Evolutionary conservation across 2,329 filamentous ascomycete species (phyloP).

Genomic region (Cyclaneusma minus): DNA sequence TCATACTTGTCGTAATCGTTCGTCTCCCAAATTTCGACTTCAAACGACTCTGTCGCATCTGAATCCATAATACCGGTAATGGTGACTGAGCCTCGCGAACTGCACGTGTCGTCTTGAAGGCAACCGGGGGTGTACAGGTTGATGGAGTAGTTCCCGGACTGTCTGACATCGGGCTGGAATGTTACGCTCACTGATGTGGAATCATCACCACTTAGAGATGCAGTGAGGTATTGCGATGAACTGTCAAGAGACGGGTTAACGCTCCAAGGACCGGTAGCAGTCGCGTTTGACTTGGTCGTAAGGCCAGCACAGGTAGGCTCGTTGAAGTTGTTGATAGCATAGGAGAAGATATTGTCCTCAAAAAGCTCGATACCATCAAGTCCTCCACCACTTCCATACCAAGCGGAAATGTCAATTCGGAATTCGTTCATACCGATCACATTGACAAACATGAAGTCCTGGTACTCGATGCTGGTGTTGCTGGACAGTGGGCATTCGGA

Average conservation of each 20-base stretch:
- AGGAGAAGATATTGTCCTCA: slow-evolving; percentile 70
- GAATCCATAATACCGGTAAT: slow-evolving; percentile 58
- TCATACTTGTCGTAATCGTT: slow-evolving; percentile 98
- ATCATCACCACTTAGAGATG: slow-evolving; percentile 38
- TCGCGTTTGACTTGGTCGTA: slow-evolving; percentile 48
- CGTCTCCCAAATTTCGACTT: slow-evolving; percentile 64
- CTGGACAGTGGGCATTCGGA: slow-evolving; percentile 71
- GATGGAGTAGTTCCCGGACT: slow-evolving; percentile 84
- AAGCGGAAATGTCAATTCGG: slow-evolving; percentile 70
- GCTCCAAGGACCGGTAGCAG: slow-evolving; percentile 59
- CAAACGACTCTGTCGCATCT: slow-evolving; percentile 27
- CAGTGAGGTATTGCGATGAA: slow-evolving; percentile 62
- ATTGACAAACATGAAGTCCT: slow-evolving; percentile 90
- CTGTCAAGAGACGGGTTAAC: slow-evolving; percentile 52
- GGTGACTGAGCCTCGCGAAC: slow-evolving; percentile 63
- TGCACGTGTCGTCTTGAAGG: slow-evolving; percentile 61
- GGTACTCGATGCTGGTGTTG: slow-evolving; percentile 48
- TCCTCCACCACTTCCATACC: slow-evolving; percentile 75
- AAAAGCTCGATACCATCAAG: slow-evolving; percentile 77
- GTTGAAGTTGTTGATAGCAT: slow-evolving; percentile 77
- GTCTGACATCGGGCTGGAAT: slow-evolving; percentile 70
- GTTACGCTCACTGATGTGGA: slow-evolving; percentile 51
- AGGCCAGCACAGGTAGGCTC: slow-evolving; percentile 64
- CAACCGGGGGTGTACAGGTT: slow-evolving; percentile 91
- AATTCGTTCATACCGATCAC: slow-evolving; percentile 76